Evolutionary conservation across 352 stramenopile species (phyloP).

Genomic region (Plasmopara halstedii): DNA sequence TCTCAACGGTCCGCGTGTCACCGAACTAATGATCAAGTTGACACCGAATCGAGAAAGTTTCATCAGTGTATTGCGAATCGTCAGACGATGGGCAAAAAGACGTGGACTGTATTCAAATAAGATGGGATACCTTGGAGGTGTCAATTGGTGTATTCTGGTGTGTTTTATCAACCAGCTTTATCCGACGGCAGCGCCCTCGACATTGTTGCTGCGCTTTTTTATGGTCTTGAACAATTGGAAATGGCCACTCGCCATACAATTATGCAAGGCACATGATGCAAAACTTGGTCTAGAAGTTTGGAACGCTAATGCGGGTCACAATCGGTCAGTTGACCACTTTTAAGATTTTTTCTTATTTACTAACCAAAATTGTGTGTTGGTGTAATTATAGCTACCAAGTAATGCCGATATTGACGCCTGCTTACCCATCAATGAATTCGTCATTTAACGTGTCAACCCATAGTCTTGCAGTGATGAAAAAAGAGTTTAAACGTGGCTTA

Average conservation of each 20-base stretch:
- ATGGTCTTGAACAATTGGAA: constrained; percentile 89
- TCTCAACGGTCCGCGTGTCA: constrained; percentile 87
- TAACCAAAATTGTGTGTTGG: neutral
- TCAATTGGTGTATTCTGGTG: constrained; percentile 99
- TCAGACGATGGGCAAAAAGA: constrained; percentile 84
- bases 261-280: constrained; percentile 82
- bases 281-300: constrained; percentile 84
- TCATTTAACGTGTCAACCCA: constrained; percentile 96
- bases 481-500: constrained; percentile 86
- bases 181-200: constrained; percentile 77
- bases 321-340: constrained; percentile 29
- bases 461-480: constrained; percentile 92
- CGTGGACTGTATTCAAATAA: constrained; percentile 98
- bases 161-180: constrained; percentile 93
- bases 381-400: constrained; percentile 77
- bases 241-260: constrained; percentile 85
- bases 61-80: constrained; percentile 81
- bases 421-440: constrained; percentile 99
- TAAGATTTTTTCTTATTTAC: neutral
- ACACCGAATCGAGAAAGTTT: constrained; percentile 84
- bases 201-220: constrained; percentile 83
- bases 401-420: constrained; percentile 98
- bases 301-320: constrained; percentile 83
- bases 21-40: constrained; percentile 88
- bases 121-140: constrained; percentile 96